These are phyloP conservation scores for Phytophthora tubulina DNA, from an alignment of 352 stramenopile species.

Conservation along the genomic window DNA sequence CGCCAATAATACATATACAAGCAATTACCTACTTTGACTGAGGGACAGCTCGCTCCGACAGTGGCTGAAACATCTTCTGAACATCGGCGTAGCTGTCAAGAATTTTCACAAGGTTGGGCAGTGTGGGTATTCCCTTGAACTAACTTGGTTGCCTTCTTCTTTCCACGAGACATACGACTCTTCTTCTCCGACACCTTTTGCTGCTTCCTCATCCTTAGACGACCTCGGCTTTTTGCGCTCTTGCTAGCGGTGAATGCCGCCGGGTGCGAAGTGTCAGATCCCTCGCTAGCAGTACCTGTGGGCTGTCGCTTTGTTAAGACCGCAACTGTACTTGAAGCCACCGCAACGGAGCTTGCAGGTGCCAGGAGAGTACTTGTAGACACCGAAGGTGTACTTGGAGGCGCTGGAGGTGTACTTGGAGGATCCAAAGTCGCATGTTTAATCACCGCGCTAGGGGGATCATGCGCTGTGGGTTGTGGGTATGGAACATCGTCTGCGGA, in stretches of 20 bases:
- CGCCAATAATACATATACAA: not conserved
- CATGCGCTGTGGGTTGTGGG: too few relatives aligned
- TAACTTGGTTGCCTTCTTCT: slow-evolving; percentile 4
- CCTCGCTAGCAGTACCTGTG: not conserved
- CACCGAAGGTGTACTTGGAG: not conserved
- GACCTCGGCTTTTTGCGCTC: slow-evolving; percentile 7
- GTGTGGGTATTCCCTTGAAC: slow-evolving; percentile 1
- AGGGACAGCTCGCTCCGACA: not conserved
- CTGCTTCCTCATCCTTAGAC: slow-evolving; percentile 16
- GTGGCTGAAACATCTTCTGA: not conserved
- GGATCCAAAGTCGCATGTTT: too few relatives aligned
- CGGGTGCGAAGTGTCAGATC: not conserved
- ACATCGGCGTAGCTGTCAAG: slow-evolving; percentile 9
- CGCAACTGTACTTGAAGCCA: not conserved
- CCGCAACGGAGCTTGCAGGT: not conserved
- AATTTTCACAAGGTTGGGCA: not conserved
- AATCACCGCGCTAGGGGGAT: too few relatives aligned
- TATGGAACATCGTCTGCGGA: too few relatives aligned
- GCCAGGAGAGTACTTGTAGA: not conserved
- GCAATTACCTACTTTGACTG: slow-evolving; percentile 2
- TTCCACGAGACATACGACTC: not conserved
- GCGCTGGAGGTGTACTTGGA: too few relatives aligned
- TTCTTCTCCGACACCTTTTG: slow-evolving; percentile 14
- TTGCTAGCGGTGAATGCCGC: slow-evolving; percentile 7
- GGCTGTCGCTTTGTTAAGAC: not conserved